phyloP scores from a whole-genome alignment of 176 grass and related monocot genomes.

The sorghum (Sorghum bicolor) region Sorghum_bicolor_NCBIv3 NC_012875.2:49269001-49269500 shows the following conservation, averaged over 20 bases:
- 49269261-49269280: slow-evolving; percentile 5
- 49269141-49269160: too few species aligned
- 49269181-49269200: too few species aligned
- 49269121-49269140: too few species aligned
- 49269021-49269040: too few species aligned
- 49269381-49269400: not conserved
- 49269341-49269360: not conserved
- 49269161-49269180: too few species aligned
- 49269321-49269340: not conserved
- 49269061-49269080: too few species aligned
- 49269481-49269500: not conserved
- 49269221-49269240: not conserved
- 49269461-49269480: not conserved
- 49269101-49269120: too few species aligned
- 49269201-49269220: too few species aligned
- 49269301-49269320: too few species aligned
- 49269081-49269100: too few species aligned
- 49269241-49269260: not conserved
- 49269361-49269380: not conserved
- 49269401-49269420: slow-evolving; percentile 5
- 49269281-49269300: slow-evolving; percentile 8
- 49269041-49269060: too few species aligned
- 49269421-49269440: slow-evolving; percentile 2
- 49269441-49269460: not conserved
- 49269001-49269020: too few species aligned